Percentiles rank a stretch among this genome's conserved stretches.
These are phyloP conservation scores for Pseudodiploospora longispora DNA, from an alignment of 2,329 filamentous ascomycete species.

Conservation along the genomic window DNA sequence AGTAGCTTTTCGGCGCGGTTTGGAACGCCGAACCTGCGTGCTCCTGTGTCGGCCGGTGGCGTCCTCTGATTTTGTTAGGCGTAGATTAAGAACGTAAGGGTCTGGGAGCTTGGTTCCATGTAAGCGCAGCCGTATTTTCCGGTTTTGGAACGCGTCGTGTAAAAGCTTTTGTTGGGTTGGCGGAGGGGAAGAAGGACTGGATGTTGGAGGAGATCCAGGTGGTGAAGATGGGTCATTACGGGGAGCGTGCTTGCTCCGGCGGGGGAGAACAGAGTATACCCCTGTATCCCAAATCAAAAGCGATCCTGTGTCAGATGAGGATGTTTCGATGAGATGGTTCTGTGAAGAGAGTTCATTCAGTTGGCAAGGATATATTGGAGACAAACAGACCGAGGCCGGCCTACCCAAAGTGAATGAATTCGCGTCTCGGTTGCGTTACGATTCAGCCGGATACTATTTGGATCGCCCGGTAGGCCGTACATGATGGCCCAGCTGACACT, in stretches of 20 bases:
- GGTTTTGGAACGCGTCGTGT: constrained; percentile 39
- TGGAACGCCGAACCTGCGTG: constrained; percentile 3
- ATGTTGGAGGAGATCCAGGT: constrained; percentile 12
- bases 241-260: constrained; percentile 24
- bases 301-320: constrained; percentile 44
- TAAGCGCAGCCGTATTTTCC: constrained; percentile 49
- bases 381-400: constrained; percentile 9
- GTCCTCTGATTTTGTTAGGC: constrained; percentile 40
- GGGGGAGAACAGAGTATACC: constrained; percentile 46
- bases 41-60: constrained; percentile 21
- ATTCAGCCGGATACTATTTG: constrained; percentile 44
- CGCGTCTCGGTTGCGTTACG: constrained; percentile 55
- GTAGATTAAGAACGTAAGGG: constrained; percentile 46
- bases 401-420: constrained; percentile 51
- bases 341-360: constrained; percentile 15
- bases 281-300: constrained; percentile 57
- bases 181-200: constrained; percentile 12
- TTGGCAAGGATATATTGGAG: background rate
- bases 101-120: constrained; percentile 45
- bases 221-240: constrained; percentile 22
- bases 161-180: constrained; percentile 39
- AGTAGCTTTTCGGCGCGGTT: constrained; percentile 8
- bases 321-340: constrained; percentile 56
- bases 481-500: constrained; percentile 58
- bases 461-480: constrained; percentile 53